Evolutionary conservation across 2,329 filamentous ascomycete species (phyloP), one percentile per base, ranked within the genome.

Genomic region (Septoria linicola): DNA sequence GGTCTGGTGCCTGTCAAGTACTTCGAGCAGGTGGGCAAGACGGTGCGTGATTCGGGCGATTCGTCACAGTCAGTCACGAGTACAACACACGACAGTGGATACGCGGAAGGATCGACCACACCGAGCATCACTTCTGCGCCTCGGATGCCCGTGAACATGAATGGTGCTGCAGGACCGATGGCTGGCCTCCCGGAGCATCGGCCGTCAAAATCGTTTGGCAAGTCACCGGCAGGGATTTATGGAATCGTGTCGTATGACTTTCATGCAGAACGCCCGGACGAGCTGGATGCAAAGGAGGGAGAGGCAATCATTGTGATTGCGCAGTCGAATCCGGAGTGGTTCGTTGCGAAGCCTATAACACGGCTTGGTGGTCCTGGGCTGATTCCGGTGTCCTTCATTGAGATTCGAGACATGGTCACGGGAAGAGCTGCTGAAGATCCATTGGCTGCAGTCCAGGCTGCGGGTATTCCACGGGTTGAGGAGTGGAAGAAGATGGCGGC

Each of bases 401-500:
- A 99, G 72, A 92, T 99, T 62, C 81, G 89, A 68, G 93, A 97
- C 70, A 96, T 96, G 87, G 82, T 84, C 4, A 90, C 88, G 1
- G 90, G 92, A 43, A 82, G 88, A 60, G 80, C 91, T 0, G 89
- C 96, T 1, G 71, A 80, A 14, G 89, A 97, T 69, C 83, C 92
- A 0, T 78, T 88, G 20, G 91, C 91, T 23, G 92, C 93, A 1
- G 89, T 99, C 49, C 82, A 83, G 63, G 84, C 85, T 62, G 93
- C 93, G 1, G 91, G 92, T 16, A 91, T 99, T 6, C 93, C 93
- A 10, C 87, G 85, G 64, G 93, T 99, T 3, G 93, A 99, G 68
- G 93, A 99, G 65, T 99, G 93, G 93, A 99, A 99, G 77, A 95
- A 95, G 74, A 96, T 96, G 89, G 91, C 93, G 0, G 92, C 92